Evolutionary conservation across 2,329 filamentous ascomycete genomes (phyloP).

Genomic region (Aspergillus caelatus): DNA sequence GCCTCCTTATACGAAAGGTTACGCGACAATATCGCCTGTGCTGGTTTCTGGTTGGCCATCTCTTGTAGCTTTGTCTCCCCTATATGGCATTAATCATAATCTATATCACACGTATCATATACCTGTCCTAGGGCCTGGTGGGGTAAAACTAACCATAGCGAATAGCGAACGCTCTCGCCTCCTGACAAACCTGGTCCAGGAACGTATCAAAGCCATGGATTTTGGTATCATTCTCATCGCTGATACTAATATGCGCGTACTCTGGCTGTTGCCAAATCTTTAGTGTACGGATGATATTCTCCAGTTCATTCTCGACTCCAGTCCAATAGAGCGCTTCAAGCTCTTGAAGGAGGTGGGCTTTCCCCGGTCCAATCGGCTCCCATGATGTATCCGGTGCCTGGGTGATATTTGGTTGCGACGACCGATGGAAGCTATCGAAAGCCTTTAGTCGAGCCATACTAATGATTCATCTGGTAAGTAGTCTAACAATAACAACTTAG

Average conservation of each 20-base stretch:
- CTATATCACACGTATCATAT: background rate
- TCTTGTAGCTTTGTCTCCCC: background rate
- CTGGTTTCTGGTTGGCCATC: background rate
- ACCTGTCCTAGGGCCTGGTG: background rate
- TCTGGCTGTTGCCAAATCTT: slow-evolving; percentile 34
- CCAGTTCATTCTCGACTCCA: slow-evolving; percentile 39
- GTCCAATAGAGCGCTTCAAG: slow-evolving; percentile 43
- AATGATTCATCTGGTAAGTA: background rate
- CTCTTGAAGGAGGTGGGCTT: slow-evolving; percentile 24
- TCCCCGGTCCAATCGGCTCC: slow-evolving; percentile 13
- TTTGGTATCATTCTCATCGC: slow-evolving; percentile 32
- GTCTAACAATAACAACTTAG: too few species aligned
- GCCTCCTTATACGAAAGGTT: slow-evolving; percentile 1
- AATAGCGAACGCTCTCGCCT: slow-evolving; percentile 31
- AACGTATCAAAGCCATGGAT: slow-evolving; percentile 47
- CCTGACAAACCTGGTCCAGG: slow-evolving; percentile 40
- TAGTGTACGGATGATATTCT: slow-evolving; percentile 40
- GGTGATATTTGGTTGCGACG: slow-evolving; percentile 2
- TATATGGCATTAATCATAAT: background rate
- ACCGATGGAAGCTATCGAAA: background rate
- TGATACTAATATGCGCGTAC: slow-evolving; percentile 14
- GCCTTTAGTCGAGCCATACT: background rate
- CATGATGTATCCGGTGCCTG: slow-evolving; percentile 4
- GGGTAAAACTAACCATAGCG: slow-evolving; percentile 18
- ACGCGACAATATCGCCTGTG: slow-evolving; percentile 1